phyloP scores from a whole-genome alignment of 306 rosid genomes.

The Cicer judaicum region DNA sequence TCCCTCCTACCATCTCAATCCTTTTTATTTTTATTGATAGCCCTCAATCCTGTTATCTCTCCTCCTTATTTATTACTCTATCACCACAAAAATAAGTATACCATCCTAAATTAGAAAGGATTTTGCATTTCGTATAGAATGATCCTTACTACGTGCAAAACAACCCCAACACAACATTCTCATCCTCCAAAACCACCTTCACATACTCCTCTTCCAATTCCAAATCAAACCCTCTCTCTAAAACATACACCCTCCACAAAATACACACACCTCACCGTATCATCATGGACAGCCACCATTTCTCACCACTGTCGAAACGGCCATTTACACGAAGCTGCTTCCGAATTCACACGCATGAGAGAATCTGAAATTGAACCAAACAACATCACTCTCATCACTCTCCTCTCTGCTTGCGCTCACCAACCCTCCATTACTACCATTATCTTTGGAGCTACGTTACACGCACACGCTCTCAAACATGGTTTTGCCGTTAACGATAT shows the following conservation, averaged over 20 bases:
- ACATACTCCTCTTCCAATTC: constrained; percentile 36
- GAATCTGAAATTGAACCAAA: constrained; percentile 69
- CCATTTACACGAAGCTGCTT: constrained; percentile 64
- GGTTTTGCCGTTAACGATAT: constrained; percentile 64
- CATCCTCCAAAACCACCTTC: constrained; percentile 51
- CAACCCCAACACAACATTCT: constrained; percentile 45
- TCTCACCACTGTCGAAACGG: constrained; percentile 68
- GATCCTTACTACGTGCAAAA: constrained; percentile 50
- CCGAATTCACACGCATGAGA: constrained; percentile 65
- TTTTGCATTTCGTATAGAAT: constrained; percentile 41
- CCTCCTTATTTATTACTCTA: not conserved
- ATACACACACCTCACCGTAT: constrained; percentile 48
- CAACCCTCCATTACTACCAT: constrained; percentile 41
- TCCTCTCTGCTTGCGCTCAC: constrained; percentile 79
- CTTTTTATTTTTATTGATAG: too few relatives aligned
- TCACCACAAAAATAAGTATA: not conserved
- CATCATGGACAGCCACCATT: constrained; percentile 83
- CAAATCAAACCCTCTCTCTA: constrained; percentile 40
- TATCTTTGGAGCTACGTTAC: constrained; percentile 61
- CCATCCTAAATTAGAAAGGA: not conserved
- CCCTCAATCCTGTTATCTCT: not conserved
- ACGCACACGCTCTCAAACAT: constrained; percentile 61
- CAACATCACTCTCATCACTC: constrained; percentile 70
- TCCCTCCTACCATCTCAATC: too few relatives aligned
- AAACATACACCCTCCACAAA: constrained; percentile 30